These are phyloP conservation scores for Fusarium hainanense DNA, from an alignment of 2,329 filamentous ascomycete species.

Conservation along the genomic window DNA sequence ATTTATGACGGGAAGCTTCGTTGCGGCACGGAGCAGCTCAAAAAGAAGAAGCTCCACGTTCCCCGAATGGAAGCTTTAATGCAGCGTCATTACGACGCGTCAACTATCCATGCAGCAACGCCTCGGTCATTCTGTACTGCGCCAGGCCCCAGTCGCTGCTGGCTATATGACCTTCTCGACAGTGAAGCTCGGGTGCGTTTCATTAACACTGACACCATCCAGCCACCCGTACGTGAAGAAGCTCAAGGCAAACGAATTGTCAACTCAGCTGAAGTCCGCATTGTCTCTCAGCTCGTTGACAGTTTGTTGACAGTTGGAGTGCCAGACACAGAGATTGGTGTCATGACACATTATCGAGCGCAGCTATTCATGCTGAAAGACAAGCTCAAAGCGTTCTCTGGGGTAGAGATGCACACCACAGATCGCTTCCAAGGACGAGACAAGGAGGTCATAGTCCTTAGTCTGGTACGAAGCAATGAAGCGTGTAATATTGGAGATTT, in stretches of 20 bases:
- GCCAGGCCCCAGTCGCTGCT: conserved; percentile 68
- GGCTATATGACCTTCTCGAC: conserved; percentile 77
- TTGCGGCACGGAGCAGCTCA: conserved; percentile 84
- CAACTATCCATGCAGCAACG: conserved; percentile 55
- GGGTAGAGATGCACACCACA: conserved; percentile 94
- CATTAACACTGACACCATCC: conserved; percentile 85
- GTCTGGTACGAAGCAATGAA: conserved; percentile 88
- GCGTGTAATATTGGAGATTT: conserved; percentile 87
- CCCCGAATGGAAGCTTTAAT: conserved; percentile 72
- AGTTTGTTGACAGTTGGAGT: conserved; percentile 81
- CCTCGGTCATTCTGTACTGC: conserved; percentile 67
- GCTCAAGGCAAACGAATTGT: conserved; percentile 86
- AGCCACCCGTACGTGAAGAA: conserved; percentile 73
- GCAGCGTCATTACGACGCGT: conserved; percentile 67
- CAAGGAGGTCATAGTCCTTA: conserved; percentile 91
- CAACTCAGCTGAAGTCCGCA: conserved; percentile 82
- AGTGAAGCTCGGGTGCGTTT: conserved; percentile 82
- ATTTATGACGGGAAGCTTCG: conserved; percentile 93
- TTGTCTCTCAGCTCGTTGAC: conserved; percentile 84
- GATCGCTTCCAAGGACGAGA: conserved; percentile 97
- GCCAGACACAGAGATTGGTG: conserved; percentile 80
- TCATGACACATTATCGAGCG: conserved; percentile 96
- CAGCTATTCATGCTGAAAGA: conserved; percentile 87
- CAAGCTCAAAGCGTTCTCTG: conserved; percentile 67
- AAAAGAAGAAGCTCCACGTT: conserved; percentile 73